Base-by-base conservation (phyloP, 768 basidiomycete species). In the Tephrocybe sp. region DNA sequence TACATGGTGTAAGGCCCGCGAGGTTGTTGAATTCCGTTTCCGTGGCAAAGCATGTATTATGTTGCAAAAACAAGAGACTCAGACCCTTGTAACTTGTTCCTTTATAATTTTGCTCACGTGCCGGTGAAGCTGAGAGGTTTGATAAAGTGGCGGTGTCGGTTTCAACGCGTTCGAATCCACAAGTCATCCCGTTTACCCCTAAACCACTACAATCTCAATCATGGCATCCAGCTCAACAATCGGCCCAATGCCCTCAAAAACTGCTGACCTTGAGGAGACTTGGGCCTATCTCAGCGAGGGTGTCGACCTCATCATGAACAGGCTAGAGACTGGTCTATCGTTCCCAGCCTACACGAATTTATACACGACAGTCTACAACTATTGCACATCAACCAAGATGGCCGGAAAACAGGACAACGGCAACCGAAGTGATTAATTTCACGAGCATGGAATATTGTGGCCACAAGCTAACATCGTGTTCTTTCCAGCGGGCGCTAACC, bases 341-440 rank as follows among this genome's bases (percentile, higher is more conserved):
- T 72, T 70, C 60, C 58, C 63, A 15, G 88, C 61, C 61, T 91
- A 92, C 66, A 89, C 86, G 76, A 92, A 80, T 71, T 60, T 84
- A 19, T 83, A 97, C 70, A 93, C 94, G 27, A 90, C 94, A 34
- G 90, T 92, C 7, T 98, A 99, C 78, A 98, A 99, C 73, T 99
- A 95, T 66, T 99, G 97, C 64, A 97, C 91, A 13, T 91, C 88
- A 40, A 90, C 88, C 12, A 88, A 85, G 67, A 86, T 88, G 86
- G 82, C 83, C 59, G 78, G 76, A 40, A 69, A 74, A 47, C 62
- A 74, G 55, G 67, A 80, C n/a, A n/a, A n/a, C 75, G 81, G 83
- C 53, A 85, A 85, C 62, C 77, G 87, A 61, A 83, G 88, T 89
- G 61, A 68, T 11, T 45, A 80, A 73, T 19, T 68, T 65, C 47